Evolutionary conservation across 768 basidiomycete species (phyloP).

Genomic region (Termitomyces sp.): DNA sequence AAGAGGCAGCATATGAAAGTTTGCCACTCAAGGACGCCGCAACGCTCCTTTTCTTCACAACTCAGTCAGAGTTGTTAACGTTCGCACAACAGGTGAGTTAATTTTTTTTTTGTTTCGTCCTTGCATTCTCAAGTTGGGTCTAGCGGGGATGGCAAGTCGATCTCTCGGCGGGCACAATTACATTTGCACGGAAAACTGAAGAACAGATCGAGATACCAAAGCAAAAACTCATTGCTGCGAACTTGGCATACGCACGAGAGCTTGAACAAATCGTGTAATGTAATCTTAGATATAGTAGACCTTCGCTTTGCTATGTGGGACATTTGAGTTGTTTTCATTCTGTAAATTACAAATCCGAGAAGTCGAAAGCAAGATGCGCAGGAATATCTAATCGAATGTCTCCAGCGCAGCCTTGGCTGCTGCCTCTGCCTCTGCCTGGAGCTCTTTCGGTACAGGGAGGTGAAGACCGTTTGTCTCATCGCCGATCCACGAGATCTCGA

Average conservation of each 20-base stretch:
- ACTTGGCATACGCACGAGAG: constrained; percentile 80
- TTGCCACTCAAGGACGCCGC: constrained; percentile 89
- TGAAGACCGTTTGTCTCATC: constrained; percentile 80
- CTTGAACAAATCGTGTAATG: constrained; percentile 86
- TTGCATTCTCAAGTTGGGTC: constrained; percentile 11
- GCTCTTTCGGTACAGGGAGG: constrained; percentile 79
- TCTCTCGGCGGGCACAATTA: constrained; percentile 64
- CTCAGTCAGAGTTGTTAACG: constrained; percentile 72
- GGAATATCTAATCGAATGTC: constrained; percentile 40
- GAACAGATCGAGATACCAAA: constrained; percentile 86
- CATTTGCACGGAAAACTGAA: constrained; percentile 78
- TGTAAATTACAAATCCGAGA: constrained; percentile 12
- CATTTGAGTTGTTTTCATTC: constrained; percentile 7
- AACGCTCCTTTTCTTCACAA: constrained; percentile 88
- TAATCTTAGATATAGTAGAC: constrained; percentile 32
- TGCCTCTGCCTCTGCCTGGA: constrained; percentile 81
- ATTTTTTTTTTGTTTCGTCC: neutral
- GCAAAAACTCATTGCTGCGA: constrained; percentile 75
- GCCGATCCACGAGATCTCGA: constrained; percentile 97
- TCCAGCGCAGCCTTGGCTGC: constrained; percentile 87
- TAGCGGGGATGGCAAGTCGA: constrained; percentile 88
- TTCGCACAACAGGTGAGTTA: constrained; percentile 75
- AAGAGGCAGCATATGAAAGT: constrained; percentile 91
- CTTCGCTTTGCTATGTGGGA: constrained; percentile 1
- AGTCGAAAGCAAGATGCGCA: constrained; percentile 16